Conservation (phyloP, 2,329 filamentous ascomycete species). For the Colletotrichum chrysophilum region DNA sequence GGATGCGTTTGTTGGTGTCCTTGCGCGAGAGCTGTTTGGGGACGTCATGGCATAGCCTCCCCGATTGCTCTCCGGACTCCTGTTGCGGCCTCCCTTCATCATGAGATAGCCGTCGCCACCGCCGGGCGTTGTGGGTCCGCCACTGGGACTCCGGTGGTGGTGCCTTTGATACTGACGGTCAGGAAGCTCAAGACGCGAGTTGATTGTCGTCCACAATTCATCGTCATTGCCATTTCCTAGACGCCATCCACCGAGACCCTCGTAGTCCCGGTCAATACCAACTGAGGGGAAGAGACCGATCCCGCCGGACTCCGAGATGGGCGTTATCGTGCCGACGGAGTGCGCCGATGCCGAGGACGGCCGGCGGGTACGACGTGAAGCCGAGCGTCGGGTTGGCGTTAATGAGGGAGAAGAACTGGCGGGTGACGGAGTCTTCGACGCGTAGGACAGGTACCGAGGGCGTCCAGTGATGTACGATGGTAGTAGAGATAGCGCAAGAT, state of each 20-base stretch:
- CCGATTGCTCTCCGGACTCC: slow-evolving; percentile 37
- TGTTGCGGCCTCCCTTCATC: slow-evolving; percentile 45
- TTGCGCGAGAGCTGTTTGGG: slow-evolving; percentile 53
- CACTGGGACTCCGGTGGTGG: slow-evolving; percentile 48
- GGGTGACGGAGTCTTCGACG: slow-evolving; percentile 26
- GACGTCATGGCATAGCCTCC: slow-evolving; percentile 29
- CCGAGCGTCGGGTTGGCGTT: slow-evolving; percentile 16
- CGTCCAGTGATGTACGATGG: slow-evolving; percentile 57
- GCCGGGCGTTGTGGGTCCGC: slow-evolving; percentile 41
- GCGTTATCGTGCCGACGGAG: slow-evolving; percentile 17
- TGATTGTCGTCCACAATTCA: slow-evolving; percentile 55
- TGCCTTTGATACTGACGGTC: slow-evolving; percentile 45
- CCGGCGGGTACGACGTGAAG: slow-evolving; percentile 4
- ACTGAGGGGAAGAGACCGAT: slow-evolving; percentile 51
- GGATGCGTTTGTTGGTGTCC: slow-evolving; percentile 48
- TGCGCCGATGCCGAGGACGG: slow-evolving; percentile 5
- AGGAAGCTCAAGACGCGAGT: slow-evolving; percentile 55
- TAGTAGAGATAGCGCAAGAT: slow-evolving; percentile 63
- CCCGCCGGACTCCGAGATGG: slow-evolving; percentile 32
- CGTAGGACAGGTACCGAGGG: slow-evolving; percentile 32
- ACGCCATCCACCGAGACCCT: slow-evolving; percentile 65
- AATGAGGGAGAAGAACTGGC: slow-evolving; percentile 21
- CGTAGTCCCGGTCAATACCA: slow-evolving; percentile 61
- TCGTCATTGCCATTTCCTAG: slow-evolving; percentile 48
- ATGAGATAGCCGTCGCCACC: slow-evolving; percentile 45